Evolutionary conservation across 495 filamentous ascomycete genomes (phyloP).

Genomic region (Podospora comata): DNA sequence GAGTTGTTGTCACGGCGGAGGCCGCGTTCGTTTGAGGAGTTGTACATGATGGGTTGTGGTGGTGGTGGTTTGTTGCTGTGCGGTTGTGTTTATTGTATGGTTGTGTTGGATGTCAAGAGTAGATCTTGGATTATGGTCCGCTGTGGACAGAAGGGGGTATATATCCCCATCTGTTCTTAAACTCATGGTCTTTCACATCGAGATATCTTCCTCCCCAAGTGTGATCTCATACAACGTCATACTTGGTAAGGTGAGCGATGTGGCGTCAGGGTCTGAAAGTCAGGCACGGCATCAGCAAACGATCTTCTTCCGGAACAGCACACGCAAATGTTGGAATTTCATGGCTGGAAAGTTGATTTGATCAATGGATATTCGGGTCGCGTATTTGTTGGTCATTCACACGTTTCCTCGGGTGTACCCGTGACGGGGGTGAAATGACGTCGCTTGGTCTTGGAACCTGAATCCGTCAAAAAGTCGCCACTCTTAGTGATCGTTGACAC

Average conservation of each 20-base stretch:
- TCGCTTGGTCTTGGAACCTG: neutral
- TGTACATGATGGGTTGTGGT: neutral
- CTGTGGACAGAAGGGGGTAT: neutral
- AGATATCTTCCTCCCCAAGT: neutral
- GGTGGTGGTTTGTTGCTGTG: neutral
- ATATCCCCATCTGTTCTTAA: neutral
- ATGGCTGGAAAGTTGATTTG: neutral
- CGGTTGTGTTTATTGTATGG: neutral
- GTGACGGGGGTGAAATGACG: conserved; percentile 14
- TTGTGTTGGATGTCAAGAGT: neutral
- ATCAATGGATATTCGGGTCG: neutral
- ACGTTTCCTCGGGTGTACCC: neutral
- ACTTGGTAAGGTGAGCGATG: neutral
- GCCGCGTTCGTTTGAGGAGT: neutral
- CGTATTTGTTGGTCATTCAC: neutral
- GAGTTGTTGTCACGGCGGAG: neutral
- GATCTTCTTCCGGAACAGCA: neutral
- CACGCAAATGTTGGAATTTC: neutral
- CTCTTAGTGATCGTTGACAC: neutral
- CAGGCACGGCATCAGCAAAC: neutral
- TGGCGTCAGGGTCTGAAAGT: neutral
- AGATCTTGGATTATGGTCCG: neutral
- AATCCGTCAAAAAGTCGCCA: conserved; percentile 2
- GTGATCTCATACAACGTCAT: conserved; percentile 24
- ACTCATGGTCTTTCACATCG: neutral